Conservation (phyloP, 371 early-diverging fungal genomes). For the Phascolomyces articulosus region DNA sequence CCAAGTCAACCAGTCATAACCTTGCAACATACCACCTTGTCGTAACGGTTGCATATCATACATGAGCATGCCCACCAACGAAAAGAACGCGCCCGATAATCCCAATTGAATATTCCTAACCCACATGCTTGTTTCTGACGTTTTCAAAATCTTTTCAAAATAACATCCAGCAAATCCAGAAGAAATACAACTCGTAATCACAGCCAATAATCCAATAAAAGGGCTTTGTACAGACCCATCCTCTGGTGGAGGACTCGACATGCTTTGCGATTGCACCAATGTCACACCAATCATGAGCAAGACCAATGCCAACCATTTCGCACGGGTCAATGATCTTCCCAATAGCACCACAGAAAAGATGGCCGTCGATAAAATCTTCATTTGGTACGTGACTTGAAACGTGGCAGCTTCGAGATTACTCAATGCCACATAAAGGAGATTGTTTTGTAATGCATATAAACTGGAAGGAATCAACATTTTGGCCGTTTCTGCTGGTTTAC, state of each 20-base stretch:
- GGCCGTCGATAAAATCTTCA: slow-evolving; percentile 96
- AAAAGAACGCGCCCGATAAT: slow-evolving; percentile 62
- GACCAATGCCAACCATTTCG: slow-evolving; percentile 86
- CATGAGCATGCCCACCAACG: slow-evolving; percentile 62
- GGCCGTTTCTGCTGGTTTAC: slow-evolving; percentile 56
- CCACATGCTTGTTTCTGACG: slow-evolving; percentile 68
- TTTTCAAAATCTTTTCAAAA: slow-evolving; percentile 73
- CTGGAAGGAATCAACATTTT: slow-evolving; percentile 86
- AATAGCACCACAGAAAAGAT: slow-evolving; percentile 86
- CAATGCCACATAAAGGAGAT: slow-evolving; percentile 88
- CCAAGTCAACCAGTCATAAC: slow-evolving; percentile 77
- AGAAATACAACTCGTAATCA: slow-evolving; percentile 64
- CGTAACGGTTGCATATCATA: slow-evolving; percentile 66
- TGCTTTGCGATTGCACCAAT: slow-evolving; percentile 75
- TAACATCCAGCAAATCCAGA: slow-evolving; percentile 78
- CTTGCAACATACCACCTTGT: slow-evolving; percentile 75
- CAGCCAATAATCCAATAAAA: slow-evolving; percentile 63
- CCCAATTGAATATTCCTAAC: slow-evolving; percentile 81
- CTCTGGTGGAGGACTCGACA: slow-evolving; percentile 12
- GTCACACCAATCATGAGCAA: slow-evolving; percentile 89
- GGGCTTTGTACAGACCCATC: slow-evolving; percentile 34
- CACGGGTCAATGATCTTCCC: slow-evolving; percentile 57
- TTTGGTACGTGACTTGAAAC: slow-evolving; percentile 95
- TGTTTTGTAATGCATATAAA: slow-evolving; percentile 94
- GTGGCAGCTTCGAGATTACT: slow-evolving; percentile 90